phyloP scores from a whole-genome alignment of 192 early-diverging fungal species.

The Backusella morwellensis region DNA sequence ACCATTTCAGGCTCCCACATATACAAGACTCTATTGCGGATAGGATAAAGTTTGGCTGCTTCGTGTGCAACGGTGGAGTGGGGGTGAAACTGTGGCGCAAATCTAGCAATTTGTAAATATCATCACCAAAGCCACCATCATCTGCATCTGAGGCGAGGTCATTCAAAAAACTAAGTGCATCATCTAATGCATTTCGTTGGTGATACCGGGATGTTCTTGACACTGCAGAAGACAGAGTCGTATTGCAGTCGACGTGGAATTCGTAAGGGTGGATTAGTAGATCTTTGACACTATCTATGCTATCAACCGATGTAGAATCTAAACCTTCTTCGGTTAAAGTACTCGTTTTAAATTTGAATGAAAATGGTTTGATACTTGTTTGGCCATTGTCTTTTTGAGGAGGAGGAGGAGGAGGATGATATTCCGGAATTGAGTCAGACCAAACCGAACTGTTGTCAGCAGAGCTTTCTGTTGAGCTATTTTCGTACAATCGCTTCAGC shows the following conservation, averaged over 20 bases:
- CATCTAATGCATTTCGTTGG: constrained; percentile 12
- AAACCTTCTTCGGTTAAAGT: neutral
- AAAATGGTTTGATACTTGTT: neutral
- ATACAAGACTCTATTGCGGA: neutral
- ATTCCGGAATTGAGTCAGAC: neutral
- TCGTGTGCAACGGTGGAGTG: neutral
- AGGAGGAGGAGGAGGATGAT: neutral
- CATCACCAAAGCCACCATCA: constrained; percentile 15
- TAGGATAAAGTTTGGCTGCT: neutral
- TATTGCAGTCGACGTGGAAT: neutral
- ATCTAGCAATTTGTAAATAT: constrained; percentile 9
- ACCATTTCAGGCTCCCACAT: constrained; percentile 7
- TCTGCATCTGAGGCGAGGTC: neutral
- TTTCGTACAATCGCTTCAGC: neutral
- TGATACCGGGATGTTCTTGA: neutral
- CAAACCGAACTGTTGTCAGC: neutral
- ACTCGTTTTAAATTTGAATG: neutral
- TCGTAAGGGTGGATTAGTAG: neutral
- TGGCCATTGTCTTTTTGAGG: neutral
- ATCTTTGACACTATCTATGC: neutral
- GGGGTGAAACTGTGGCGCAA: neutral
- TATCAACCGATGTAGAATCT: neutral
- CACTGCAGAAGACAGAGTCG: neutral
- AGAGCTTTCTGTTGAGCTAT: neutral
- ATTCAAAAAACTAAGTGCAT: constrained; percentile 17